Conservation (phyloP, 306 rosid species). For the Hippophae tibetana region DNA sequence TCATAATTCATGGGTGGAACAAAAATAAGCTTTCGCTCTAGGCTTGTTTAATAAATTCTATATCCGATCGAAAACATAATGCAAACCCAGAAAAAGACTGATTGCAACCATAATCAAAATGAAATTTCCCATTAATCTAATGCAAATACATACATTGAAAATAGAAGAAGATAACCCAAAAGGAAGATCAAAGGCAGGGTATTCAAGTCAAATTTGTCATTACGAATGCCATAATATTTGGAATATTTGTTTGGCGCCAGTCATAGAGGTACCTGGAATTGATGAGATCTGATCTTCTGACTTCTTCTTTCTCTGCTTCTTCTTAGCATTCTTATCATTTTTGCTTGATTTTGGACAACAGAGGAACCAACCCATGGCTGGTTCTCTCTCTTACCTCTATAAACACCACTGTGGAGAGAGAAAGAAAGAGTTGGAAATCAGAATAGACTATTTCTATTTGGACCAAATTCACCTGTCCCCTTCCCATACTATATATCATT, state of each 20-base stretch:
- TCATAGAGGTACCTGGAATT: slow-evolving; percentile 29
- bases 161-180: background rate
- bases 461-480: too few species aligned
- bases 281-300: slow-evolving; percentile 44
- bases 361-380: slow-evolving; percentile 38
- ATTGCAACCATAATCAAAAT: slow-evolving; percentile 3
- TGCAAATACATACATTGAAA: background rate
- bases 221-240: too few species aligned
- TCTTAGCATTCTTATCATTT: slow-evolving; percentile 24
- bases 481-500: too few species aligned
- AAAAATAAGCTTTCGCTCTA: background rate
- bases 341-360: slow-evolving; percentile 33
- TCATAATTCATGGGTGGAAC: too few species aligned
- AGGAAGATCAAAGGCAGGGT: background rate
- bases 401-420: slow-evolving; percentile 13
- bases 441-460: too few species aligned
- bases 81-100: slow-evolving; percentile 10
- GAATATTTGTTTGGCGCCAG: too few species aligned
- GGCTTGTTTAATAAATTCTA: background rate
- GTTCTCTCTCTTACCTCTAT: slow-evolving; percentile 12
- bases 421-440: background rate
- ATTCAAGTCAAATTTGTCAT: too few species aligned
- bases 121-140: slow-evolving; percentile 7
- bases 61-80: slow-evolving; percentile 11
- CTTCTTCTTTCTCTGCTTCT: slow-evolving; percentile 20